Evolutionary conservation across 352 stramenopile genomes (phyloP).

Genomic region (Phytophthora sp.): DNA sequence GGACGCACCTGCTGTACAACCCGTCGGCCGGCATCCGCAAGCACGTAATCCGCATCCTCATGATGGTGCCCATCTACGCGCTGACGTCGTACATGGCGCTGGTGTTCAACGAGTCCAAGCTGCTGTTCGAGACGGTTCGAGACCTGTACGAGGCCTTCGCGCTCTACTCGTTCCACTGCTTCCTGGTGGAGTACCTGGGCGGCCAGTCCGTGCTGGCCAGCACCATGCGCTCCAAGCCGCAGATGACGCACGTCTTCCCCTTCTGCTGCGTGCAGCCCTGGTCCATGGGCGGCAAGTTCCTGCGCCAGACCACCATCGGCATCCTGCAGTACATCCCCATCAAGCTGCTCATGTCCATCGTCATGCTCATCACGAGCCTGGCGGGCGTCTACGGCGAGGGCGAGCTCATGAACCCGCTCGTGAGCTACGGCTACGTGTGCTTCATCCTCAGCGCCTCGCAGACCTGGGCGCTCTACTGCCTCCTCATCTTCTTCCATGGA

Average conservation of each 20-base stretch:
- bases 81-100: constrained; percentile 91
- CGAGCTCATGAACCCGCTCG: constrained; percentile 84
- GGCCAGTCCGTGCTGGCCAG: constrained; percentile 81
- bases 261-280: constrained; percentile 91
- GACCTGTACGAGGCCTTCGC: constrained; percentile 95
- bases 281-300: constrained; percentile 93
- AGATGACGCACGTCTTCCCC: constrained; percentile 80
- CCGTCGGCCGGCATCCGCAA: constrained; percentile 83
- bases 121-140: constrained; percentile 90
- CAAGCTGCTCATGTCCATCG: constrained; percentile 87
- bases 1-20: constrained; percentile 89
- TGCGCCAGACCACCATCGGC: constrained; percentile 92
- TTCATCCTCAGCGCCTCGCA: constrained; percentile 92
- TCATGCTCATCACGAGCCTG: constrained; percentile 87
- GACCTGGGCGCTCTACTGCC: constrained; percentile 94
- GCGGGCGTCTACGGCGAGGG: constrained; percentile 91
- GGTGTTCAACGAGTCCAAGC: constrained; percentile 90
- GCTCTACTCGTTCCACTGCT: constrained; percentile 95
- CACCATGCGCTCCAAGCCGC: constrained; percentile 86
- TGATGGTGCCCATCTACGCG: constrained; percentile 95
- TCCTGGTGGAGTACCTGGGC: constrained; percentile 90
- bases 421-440: constrained; percentile 89
- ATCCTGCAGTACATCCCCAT: constrained; percentile 94
- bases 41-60: constrained; percentile 93
- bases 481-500: constrained; percentile 94